Evolutionary conservation across 306 rosid genomes (phyloP).

Genomic region (Cucumis hystrix): DNA sequence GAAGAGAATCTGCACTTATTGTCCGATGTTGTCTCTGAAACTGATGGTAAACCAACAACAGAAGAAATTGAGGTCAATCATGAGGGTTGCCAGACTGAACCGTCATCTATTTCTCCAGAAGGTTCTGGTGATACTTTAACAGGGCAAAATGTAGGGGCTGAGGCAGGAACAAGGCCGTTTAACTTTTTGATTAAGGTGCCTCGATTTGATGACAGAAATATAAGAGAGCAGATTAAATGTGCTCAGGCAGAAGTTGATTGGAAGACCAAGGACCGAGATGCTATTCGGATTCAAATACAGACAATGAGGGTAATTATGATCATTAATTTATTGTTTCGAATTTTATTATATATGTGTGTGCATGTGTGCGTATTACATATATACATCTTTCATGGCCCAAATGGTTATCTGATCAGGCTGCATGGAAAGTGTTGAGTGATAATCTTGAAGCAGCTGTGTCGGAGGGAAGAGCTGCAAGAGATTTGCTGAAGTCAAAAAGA

Average conservation of each 20-base stretch:
- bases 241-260: conserved; percentile 43
- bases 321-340: neutral
- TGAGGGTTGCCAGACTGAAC: conserved; percentile 17
- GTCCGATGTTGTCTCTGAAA: conserved; percentile 13
- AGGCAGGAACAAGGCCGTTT: conserved; percentile 48
- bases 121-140: conserved; percentile 26
- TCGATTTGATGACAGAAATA: conserved; percentile 42
- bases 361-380: neutral
- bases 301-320: conserved; percentile 30
- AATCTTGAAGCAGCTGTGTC: conserved; percentile 37
- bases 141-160: conserved; percentile 30
- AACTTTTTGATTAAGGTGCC: conserved; percentile 53
- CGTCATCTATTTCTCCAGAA: conserved; percentile 20
- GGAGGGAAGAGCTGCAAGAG: conserved; percentile 47
- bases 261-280: conserved; percentile 47
- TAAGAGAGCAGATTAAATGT: conserved; percentile 42
- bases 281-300: conserved; percentile 38
- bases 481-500: conserved; percentile 45
- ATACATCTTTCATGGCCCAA: conserved; percentile 5
- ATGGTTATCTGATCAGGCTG: conserved; percentile 36
- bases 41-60: neutral
- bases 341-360: neutral
- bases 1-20: conserved; percentile 6
- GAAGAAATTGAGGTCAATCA: conserved; percentile 10
- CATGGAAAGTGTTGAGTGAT: conserved; percentile 24